These are phyloP conservation scores for Pestalotiopsis sp. DNA, from an alignment of 2,329 filamentous ascomycete genomes.

Conservation along the genomic window DNA sequence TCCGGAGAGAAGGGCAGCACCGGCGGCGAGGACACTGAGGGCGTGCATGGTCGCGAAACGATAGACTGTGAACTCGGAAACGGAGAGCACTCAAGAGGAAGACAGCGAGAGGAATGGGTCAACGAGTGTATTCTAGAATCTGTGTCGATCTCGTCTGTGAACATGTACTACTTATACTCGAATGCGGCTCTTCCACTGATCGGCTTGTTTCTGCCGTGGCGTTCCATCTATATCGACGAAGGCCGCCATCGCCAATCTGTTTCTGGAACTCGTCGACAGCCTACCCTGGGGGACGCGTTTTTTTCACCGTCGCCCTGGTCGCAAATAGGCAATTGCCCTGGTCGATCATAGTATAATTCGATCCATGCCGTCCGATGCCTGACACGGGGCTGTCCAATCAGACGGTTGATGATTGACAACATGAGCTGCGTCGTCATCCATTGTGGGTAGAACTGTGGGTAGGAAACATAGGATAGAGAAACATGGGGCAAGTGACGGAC, in stretches of 20 bases:
- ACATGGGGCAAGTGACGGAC: background rate
- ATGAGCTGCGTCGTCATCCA: background rate
- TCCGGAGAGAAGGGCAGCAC: conserved; percentile 17
- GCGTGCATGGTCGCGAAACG: conserved; percentile 2
- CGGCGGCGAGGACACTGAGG: background rate
- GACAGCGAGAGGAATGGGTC: background rate
- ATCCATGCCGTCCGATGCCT: background rate
- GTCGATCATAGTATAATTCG: background rate
- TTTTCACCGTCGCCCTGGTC: background rate
- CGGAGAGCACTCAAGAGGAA: background rate
- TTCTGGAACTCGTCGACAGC: background rate
- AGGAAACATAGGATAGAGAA: background rate
- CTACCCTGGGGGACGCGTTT: background rate
- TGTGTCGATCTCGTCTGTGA: background rate
- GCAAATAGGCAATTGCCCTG: background rate
- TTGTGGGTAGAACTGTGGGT: conserved; percentile 1
- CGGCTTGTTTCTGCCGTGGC: background rate
- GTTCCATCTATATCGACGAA: background rate
- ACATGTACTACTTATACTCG: conserved; percentile 1
- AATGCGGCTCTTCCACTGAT: background rate
- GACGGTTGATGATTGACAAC: background rate
- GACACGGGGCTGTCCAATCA: background rate
- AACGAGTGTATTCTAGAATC: background rate
- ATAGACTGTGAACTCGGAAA: background rate
- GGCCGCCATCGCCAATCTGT: background rate